Evolutionary conservation across 2,329 filamentous ascomycete species (phyloP).

Genomic region (Verticillium klebahnii): DNA sequence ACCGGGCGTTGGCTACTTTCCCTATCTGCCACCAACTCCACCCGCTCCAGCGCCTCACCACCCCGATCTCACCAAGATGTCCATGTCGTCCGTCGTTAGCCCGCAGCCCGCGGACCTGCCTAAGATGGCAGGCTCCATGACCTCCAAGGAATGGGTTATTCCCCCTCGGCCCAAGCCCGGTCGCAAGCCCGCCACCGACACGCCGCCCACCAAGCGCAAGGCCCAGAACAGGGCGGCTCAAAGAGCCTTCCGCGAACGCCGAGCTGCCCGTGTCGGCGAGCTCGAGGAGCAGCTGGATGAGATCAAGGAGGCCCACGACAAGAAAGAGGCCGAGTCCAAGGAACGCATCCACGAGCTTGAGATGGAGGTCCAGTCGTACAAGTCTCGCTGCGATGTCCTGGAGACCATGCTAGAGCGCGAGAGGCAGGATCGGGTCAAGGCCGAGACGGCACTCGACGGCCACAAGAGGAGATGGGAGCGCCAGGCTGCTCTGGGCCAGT

Average conservation of each 20-base stretch:
- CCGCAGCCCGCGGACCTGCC: conserved; percentile 36
- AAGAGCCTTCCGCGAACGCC: conserved; percentile 81
- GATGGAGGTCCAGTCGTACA: conserved; percentile 61
- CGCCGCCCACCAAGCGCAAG: conserved; percentile 88
- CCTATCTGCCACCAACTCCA: conserved; percentile 24
- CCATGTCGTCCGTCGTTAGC: conserved; percentile 43
- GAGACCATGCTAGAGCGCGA: conserved; percentile 61
- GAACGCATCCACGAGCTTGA: conserved; percentile 57
- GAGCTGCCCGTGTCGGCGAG: conserved; percentile 78
- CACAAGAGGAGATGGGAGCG: conserved; percentile 13
- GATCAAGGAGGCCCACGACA: conserved; percentile 51
- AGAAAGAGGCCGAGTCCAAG: conserved; percentile 51
- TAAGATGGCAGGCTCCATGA: conserved; percentile 51
- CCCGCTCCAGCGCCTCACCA: conserved; percentile 6
- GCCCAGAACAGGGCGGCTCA: conserved; percentile 92
- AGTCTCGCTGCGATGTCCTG: conserved; percentile 54
- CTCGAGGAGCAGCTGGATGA: conserved; percentile 64
- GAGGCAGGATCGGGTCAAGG: conserved; percentile 41
- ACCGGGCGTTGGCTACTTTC: conserved; percentile 9
- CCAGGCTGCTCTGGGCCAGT: conserved; percentile 11
- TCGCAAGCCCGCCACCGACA: conserved; percentile 89
- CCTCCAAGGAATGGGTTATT: conserved; percentile 81
- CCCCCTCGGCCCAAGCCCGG: conserved; percentile 84
- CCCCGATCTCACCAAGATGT: conserved; percentile 34
- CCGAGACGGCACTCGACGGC: conserved; percentile 34